Percentiles rank a stretch among this genome's conserved stretches.
phyloP scores from a whole-genome alignment of 305 asterid species.

The Plantago rigida region DNA sequence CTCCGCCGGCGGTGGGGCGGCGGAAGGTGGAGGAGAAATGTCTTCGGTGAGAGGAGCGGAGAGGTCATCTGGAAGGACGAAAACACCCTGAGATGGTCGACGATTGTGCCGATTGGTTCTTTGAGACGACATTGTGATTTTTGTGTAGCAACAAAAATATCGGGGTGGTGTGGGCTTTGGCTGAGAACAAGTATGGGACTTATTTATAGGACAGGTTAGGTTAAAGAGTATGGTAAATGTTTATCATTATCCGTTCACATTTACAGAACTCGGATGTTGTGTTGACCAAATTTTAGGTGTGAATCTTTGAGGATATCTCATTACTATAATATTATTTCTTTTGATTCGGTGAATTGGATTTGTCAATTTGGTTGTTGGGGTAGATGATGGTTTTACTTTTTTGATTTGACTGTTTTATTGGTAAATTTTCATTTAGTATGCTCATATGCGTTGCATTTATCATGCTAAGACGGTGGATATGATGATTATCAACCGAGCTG shows the following conservation, averaged over 20 bases:
- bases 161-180: neutral
- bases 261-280: neutral
- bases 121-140: constrained; percentile 33
- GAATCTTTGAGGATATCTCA: neutral
- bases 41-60: constrained; percentile 31
- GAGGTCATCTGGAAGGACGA: constrained; percentile 40
- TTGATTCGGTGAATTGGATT: neutral
- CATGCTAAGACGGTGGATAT: no score
- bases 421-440: no score
- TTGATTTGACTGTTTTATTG: neutral
- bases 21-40: constrained; percentile 20
- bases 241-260: constrained; percentile 2
- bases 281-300: neutral
- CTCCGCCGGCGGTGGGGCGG: constrained; percentile 25
- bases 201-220: neutral
- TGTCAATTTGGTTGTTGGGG: constrained; percentile 11
- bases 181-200: neutral
- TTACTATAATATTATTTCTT: neutral
- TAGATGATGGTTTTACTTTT: neutral
- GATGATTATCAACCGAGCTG: no score
- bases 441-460: no score
- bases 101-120: constrained; percentile 47
- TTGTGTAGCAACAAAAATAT: neutral
- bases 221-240: neutral
- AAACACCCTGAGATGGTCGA: constrained; percentile 47